phyloP scores from a whole-genome alignment of 257 asterid genomes.

The Solanum tacnaense region DNA sequence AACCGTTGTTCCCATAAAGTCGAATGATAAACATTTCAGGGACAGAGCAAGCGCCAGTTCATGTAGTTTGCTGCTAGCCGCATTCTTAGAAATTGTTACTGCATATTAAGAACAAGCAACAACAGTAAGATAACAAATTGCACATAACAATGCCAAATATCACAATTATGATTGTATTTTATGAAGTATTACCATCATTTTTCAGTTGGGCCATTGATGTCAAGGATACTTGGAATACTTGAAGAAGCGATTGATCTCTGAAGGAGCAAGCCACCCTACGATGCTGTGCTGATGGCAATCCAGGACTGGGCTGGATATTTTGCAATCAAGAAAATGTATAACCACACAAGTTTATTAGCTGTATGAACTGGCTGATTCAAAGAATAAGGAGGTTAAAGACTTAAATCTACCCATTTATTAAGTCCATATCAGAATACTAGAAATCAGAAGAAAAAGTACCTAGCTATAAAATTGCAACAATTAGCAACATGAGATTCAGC shows the following conservation, averaged over 20 bases:
- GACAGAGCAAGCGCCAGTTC: constrained; percentile 84
- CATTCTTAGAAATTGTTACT: constrained; percentile 10
- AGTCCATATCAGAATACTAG: background rate
- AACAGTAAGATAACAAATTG: background rate
- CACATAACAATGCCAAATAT: background rate
- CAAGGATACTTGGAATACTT: constrained; percentile 87
- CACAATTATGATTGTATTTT: background rate
- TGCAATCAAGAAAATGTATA: constrained; percentile 4
- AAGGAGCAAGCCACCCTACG: constrained; percentile 91
- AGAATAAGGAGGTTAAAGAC: background rate
- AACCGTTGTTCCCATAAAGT: constrained; percentile 89
- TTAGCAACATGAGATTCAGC: background rate
- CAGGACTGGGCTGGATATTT: constrained; percentile 68
- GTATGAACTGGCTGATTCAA: background rate
- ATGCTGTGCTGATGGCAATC: constrained; percentile 87
- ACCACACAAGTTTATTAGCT: constrained; percentile 1
- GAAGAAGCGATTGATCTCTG: constrained; percentile 83
- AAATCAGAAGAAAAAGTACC: background rate
- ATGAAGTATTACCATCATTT: constrained; percentile 53
- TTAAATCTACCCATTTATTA: background rate
- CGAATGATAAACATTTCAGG: constrained; percentile 83
- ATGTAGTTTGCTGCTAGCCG: constrained; percentile 67
- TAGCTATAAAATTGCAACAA: background rate
- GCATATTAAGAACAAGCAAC: background rate
- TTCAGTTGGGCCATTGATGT: constrained; percentile 80